phyloP scores from a whole-genome alignment of 495 filamentous ascomycete species.

The Talaromyces adpressus region DNA sequence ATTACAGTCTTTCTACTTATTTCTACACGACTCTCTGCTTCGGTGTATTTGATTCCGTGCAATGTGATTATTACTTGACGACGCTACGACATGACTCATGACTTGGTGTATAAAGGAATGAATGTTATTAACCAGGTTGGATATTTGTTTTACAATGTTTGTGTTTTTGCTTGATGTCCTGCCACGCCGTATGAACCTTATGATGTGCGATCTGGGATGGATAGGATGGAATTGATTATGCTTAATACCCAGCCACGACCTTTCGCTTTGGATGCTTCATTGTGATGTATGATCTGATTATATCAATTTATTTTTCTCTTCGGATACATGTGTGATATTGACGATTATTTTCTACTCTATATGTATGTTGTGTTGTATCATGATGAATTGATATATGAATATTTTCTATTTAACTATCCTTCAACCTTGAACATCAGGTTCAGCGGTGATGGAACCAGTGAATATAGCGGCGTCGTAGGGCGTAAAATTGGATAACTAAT shows the following conservation, averaged over 20 bases:
- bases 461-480: background rate
- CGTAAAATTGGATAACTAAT: background rate
- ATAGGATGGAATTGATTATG: background rate
- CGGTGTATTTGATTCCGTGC: background rate
- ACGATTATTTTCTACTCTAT: background rate
- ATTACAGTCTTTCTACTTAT: background rate
- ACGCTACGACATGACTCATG: slow-evolving; percentile 4
- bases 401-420: background rate
- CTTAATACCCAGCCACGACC: slow-evolving; percentile 4
- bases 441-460: background rate
- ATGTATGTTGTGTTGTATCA: background rate
- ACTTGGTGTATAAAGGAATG: slow-evolving; percentile 3
- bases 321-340: background rate
- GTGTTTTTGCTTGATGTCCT: background rate
- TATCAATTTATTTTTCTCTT: background rate
- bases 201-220: background rate
- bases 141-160: background rate
- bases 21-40: background rate
- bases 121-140: background rate
- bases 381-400: background rate
- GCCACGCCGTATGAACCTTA: background rate
- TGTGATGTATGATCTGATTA: background rate
- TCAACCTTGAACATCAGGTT: background rate
- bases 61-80: slow-evolving; percentile 4
- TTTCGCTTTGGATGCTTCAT: background rate